Percentiles rank a stretch among this genome's conserved stretches.
phyloP scores from a whole-genome alignment of 352 stramenopile species.

The Phytopythium chamaehyphon region DNA sequence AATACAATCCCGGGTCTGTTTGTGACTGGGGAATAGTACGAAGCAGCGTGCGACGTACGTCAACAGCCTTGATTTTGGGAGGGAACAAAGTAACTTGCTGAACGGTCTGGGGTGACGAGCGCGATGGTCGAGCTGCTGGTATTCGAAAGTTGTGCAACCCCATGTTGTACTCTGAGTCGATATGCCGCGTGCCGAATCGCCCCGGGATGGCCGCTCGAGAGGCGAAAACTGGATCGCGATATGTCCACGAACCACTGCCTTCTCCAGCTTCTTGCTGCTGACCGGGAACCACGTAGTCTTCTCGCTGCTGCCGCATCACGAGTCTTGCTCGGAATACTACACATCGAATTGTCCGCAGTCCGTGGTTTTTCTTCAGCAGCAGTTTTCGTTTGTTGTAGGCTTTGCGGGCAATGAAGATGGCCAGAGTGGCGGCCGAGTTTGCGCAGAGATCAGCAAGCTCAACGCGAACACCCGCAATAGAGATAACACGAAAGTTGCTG shows the following conservation, averaged over 20 bases:
- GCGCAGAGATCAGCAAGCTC: slow-evolving; percentile 28
- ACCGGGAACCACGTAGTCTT: slow-evolving; percentile 2
- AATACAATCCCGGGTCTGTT: neutral
- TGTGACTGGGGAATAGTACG: slow-evolving; percentile 1
- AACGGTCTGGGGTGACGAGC: neutral
- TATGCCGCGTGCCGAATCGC: too few relatives aligned
- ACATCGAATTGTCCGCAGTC: slow-evolving; percentile 27
- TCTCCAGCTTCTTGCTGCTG: too few relatives aligned
- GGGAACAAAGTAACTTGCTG: slow-evolving; percentile 35
- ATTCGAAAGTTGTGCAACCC: too few relatives aligned
- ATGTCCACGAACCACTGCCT: too few relatives aligned
- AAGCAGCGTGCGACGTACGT: slow-evolving; percentile 16
- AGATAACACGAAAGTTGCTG: slow-evolving; percentile 11
- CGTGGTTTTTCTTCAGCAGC: slow-evolving; percentile 14
- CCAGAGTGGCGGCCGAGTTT: slow-evolving; percentile 32
- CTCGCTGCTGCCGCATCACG: slow-evolving; percentile 12
- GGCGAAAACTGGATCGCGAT: too few relatives aligned
- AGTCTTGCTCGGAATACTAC: slow-evolving; percentile 26
- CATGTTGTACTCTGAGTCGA: too few relatives aligned
- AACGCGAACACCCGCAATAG: slow-evolving; percentile 17
- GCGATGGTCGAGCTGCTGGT: too few relatives aligned
- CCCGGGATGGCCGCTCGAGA: too few relatives aligned
- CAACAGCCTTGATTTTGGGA: slow-evolving; percentile 19
- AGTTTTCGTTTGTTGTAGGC: slow-evolving; percentile 29
- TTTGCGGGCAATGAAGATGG: slow-evolving; percentile 25